Evolutionary conservation across 495 filamentous ascomycete genomes (phyloP).

Genomic region (Talaromyces adpressus): DNA sequence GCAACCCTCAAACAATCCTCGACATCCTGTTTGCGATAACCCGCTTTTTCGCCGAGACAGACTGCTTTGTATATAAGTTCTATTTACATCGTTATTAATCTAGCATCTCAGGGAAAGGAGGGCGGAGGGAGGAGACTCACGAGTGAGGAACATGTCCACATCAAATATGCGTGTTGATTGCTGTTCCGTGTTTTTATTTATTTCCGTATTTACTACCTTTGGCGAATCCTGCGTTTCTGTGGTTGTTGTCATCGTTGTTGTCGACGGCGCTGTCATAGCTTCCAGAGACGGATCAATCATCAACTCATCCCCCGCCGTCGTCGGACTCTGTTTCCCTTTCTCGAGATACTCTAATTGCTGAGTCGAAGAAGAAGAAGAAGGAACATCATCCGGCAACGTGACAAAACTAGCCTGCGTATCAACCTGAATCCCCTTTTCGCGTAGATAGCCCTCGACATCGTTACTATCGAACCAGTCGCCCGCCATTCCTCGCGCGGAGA

Average conservation of each 20-base stretch:
- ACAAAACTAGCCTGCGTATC: constrained; percentile 15
- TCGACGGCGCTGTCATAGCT: background rate
- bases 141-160: background rate
- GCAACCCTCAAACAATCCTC: background rate
- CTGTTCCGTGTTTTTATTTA: background rate
- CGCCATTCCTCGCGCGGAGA: constrained; percentile 36
- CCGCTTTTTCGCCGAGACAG: constrained; percentile 1
- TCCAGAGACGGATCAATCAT: background rate
- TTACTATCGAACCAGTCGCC: constrained; percentile 67
- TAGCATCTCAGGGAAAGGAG: constrained; percentile 5
- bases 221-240: background rate
- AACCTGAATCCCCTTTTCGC: constrained; percentile 16
- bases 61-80: background rate
- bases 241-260: background rate
- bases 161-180: background rate
- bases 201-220: background rate
- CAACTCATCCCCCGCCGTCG: background rate
- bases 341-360: background rate
- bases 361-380: background rate
- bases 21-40: constrained; percentile 4
- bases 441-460: constrained; percentile 53
- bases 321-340: background rate
- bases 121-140: background rate
- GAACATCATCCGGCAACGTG: constrained; percentile 5
- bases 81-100: background rate